Evolutionary conservation across 176 grass and related monocot genomes (phyloP), one percentile per base, ranked within the genome.

Genomic region (Chloris gayana): DNA sequence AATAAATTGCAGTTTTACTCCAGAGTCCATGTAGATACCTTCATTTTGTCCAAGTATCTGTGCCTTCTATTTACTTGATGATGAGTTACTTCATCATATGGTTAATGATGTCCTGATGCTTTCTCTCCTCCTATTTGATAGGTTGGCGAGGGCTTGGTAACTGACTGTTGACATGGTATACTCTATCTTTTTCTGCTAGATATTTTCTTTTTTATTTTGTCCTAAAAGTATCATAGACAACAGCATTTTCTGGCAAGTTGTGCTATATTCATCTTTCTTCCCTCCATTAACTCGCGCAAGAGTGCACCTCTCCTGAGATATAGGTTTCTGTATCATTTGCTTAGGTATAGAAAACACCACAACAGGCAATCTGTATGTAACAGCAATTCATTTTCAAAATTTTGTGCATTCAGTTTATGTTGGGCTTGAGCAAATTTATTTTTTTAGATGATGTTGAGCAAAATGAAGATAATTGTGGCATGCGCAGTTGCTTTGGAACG

Each of bases 61-160:
- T 62, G 30, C 29, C 31, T 39, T 44, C n/a, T 18, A 15, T 66
- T 72, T 45, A 47, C n/a, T 71, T 59, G 66, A 67, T 65, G 66
- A 60, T 81, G 60, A 3, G 34, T 31, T 38, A 4, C 70, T 79
- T 6, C 14, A n/a, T n/a, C n/a, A 38, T 33, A 21, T 57, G 42
- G 47, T 72, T 14, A 37, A 80, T 31, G 19, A 5, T 57, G 7
- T 32, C 70, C 31, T 76, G 29, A 77, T 47, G 15, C 26, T 85
- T 31, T 22, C 8, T 44, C 34, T 58, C 12, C 12, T 62, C 51
- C 24, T 71, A 80, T 85, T 86, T 27, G 5, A 25, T 72, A 91
- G 88, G 91, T 85, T 85, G 88, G 91, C 76, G 76, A 84, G 67
- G 39, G 41, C 34, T 86, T 31, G 79, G 58, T 83, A 59, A 45